Base-by-base conservation (phyloP, 177 flowering plant genomes). In the Telopea speciosissima region DNA sequence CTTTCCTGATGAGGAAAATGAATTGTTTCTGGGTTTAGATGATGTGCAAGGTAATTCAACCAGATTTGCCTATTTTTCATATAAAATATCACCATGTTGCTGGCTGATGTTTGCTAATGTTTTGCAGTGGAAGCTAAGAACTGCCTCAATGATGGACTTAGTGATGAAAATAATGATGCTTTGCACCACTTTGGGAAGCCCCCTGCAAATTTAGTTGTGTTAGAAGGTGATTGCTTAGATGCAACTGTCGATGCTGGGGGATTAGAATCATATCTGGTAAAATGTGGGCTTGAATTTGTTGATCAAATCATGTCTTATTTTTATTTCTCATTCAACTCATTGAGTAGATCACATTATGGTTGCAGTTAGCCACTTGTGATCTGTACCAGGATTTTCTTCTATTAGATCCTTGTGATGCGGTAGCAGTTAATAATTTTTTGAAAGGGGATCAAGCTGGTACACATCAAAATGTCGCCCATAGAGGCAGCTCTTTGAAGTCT, bases 211-310 rank as follows among this genome's bases (percentile, higher is more conserved):
- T 81, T 95, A 52, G 92, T 95, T 77, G 95, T 95, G 21, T 86
- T 93, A 68, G 98, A 95, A 85, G 97, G 99, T 56, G 99, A 95
- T 78, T 89, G 96, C 82, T 85, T 95, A 69, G 94, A 92, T 79
- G 71, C 86, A 72, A 72, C 79, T 72, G 91, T 89, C 68, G 97
- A 87, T 79, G 83, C 78, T 44, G 90, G 93, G 56, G 99, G 91
- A 76, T 77, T 95, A 54, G 97, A 93, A 74, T 85, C 93, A 22
- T 95, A 88, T 79, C 88, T 91, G 97, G 99, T 93, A 90, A 25
- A 54, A 12, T 56, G 24, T 24, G 69, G 69, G n/a, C 58, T 67
- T 40, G 49, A 59, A 25, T 49, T 9, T 59, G 44, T 14, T 10
- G n/a, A 45, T 24, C 21, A 7, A 36, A 59, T 69, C 3, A 22